phyloP scores from a whole-genome alignment of 1,139 yeast genomes.

The Sugiyamaella pinicola region DNA sequence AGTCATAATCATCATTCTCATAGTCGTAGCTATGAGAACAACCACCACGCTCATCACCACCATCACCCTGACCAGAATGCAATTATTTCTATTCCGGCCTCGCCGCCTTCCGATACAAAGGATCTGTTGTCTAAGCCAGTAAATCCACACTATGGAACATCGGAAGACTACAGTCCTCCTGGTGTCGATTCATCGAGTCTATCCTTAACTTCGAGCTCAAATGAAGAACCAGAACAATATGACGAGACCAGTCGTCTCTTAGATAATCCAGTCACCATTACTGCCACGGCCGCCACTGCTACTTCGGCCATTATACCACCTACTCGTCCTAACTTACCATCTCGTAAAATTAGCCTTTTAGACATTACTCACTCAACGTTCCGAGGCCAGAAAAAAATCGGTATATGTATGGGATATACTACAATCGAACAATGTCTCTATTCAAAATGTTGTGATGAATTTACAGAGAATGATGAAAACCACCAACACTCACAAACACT shows the following conservation, averaged over 20 bases:
- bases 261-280: constrained; percentile 25
- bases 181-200: background rate
- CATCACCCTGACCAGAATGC: constrained; percentile 18
- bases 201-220: background rate
- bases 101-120: background rate
- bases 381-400: constrained; percentile 41
- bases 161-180: background rate
- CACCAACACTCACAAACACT: background rate
- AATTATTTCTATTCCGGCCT: background rate
- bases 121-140: constrained; percentile 1
- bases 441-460: constrained; percentile 14
- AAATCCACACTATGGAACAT: constrained; percentile 3
- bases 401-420: constrained; percentile 57
- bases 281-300: background rate
- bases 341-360: constrained; percentile 26
- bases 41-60: constrained; percentile 27
- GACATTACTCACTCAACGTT: constrained; percentile 35
- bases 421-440: constrained; percentile 25
- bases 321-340: constrained; percentile 2
- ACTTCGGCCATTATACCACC: background rate
- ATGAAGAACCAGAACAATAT: constrained; percentile 5
- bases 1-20: constrained; percentile 33
- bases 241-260: constrained; percentile 21
- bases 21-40: constrained; percentile 21
- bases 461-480: constrained; percentile 1